Conservation (phyloP, 2,329 filamentous ascomycete genomes). For the Fusarium sp. region DNA sequence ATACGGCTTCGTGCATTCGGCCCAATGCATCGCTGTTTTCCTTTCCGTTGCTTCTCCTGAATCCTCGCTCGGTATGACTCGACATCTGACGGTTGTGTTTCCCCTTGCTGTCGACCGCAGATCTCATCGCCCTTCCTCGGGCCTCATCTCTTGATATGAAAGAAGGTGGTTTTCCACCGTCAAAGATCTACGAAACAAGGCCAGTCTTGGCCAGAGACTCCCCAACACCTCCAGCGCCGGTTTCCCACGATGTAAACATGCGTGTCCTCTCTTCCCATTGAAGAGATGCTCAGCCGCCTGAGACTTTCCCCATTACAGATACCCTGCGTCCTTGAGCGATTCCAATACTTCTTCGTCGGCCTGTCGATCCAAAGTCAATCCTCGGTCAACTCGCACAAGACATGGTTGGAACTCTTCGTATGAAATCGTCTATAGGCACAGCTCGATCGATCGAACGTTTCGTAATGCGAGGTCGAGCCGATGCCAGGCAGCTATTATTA, state of each 20-base stretch:
- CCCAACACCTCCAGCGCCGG: constrained; percentile 48
- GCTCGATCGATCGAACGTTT: constrained; percentile 42
- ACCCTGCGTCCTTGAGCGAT: constrained; percentile 49
- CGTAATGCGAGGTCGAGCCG: constrained; percentile 30
- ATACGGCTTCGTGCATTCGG: constrained; percentile 10
- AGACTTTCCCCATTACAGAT: constrained; percentile 52
- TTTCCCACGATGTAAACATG: constrained; percentile 47
- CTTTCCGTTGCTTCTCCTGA: constrained; percentile 1
- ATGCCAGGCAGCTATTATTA: constrained; percentile 37
- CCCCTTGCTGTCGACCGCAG: constrained; percentile 24
- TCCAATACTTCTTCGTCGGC: constrained; percentile 46
- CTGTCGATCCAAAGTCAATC: constrained; percentile 52
- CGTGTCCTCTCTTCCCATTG: constrained; percentile 54
- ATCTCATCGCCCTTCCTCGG: constrained; percentile 27
- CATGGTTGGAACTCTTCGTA: constrained; percentile 19
- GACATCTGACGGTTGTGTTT: constrained; percentile 1
- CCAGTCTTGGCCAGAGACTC: constrained; percentile 51
- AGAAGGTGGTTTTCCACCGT: constrained; percentile 62
- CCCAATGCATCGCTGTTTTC: neutral
- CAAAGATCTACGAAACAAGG: constrained; percentile 62
- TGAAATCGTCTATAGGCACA: constrained; percentile 22
- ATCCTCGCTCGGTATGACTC: constrained; percentile 9
- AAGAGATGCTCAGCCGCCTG: constrained; percentile 54
- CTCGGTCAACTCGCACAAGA: constrained; percentile 32
- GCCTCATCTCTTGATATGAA: constrained; percentile 58